These are phyloP conservation scores for Fusarium austroafricanum DNA, from an alignment of 2,329 filamentous ascomycete genomes.

Conservation along the genomic window DNA sequence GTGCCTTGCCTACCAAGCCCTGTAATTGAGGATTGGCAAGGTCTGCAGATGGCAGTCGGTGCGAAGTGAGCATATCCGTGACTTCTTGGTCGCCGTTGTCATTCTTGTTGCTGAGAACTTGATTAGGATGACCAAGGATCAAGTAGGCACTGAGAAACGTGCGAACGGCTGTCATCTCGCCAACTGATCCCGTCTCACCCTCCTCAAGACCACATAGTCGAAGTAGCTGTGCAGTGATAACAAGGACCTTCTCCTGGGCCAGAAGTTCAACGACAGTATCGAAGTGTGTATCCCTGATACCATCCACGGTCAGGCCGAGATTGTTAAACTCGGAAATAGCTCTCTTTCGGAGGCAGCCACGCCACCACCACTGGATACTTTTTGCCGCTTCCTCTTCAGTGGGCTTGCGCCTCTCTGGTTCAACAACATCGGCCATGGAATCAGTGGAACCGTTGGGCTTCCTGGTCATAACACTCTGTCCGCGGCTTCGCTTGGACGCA, in stretches of 20 bases:
- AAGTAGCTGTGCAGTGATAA: slow-evolving; percentile 74
- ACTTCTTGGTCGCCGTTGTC: slow-evolving; percentile 68
- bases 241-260: slow-evolving; percentile 73
- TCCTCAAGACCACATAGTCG: slow-evolving; percentile 77
- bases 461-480: slow-evolving; percentile 63
- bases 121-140: slow-evolving; percentile 81
- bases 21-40: slow-evolving; percentile 72
- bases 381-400: slow-evolving; percentile 71
- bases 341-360: slow-evolving; percentile 66
- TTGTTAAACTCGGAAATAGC: slow-evolving; percentile 73
- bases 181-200: slow-evolving; percentile 69
- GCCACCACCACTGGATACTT: slow-evolving; percentile 78
- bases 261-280: slow-evolving; percentile 78
- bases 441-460: slow-evolving; percentile 62
- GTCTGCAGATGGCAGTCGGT: slow-evolving; percentile 56
- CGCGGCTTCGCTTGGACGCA: slow-evolving; percentile 63
- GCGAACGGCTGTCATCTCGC: slow-evolving; percentile 76
- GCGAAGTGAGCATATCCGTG: slow-evolving; percentile 49
- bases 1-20: slow-evolving; percentile 81
- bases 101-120: slow-evolving; percentile 81
- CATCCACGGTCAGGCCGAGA: slow-evolving; percentile 76
- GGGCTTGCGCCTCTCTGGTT: slow-evolving; percentile 59
- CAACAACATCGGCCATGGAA: slow-evolving; percentile 61
- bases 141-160: slow-evolving; percentile 85
- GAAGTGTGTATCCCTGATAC: slow-evolving; percentile 76